phyloP scores from a whole-genome alignment of 768 basidiomycete genomes.

The Mycena galopus region DNA sequence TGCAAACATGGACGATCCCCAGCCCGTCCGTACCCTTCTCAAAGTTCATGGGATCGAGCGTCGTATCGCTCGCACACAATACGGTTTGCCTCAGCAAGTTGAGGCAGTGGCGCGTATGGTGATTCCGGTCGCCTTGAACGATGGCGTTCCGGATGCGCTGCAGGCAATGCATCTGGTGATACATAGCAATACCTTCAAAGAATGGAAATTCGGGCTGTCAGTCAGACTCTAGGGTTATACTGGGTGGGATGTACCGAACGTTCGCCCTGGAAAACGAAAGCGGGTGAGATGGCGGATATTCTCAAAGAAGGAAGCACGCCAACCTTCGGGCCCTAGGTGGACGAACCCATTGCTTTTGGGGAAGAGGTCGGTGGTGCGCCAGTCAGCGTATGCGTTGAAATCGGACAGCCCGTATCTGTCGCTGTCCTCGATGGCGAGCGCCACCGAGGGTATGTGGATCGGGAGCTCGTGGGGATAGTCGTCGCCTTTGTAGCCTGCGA shows the following conservation, averaged over 20 bases:
- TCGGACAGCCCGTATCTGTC: conserved; percentile 34
- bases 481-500: conserved; percentile 33
- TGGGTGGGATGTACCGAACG: conserved; percentile 10
- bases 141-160: conserved; percentile 43
- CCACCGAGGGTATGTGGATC: conserved; percentile 24
- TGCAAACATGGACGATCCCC: conserved; percentile 44
- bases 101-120: conserved; percentile 48
- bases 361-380: conserved; percentile 36
- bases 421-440: conserved; percentile 34
- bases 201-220: too few species aligned
- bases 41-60: conserved; percentile 46
- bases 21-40: conserved; percentile 41
- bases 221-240: not conserved
- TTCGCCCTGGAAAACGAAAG: conserved; percentile 18
- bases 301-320: not conserved
- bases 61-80: conserved; percentile 47
- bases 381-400: conserved; percentile 33
- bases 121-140: conserved; percentile 33
- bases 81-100: conserved; percentile 49
- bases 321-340: conserved; percentile 32
- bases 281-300: not conserved
- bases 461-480: conserved; percentile 36
- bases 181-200: conserved; percentile 42
- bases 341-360: conserved; percentile 35
- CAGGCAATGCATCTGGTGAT: conserved; percentile 52